Base-by-base conservation (phyloP, 2,329 filamentous ascomycete genomes). In the Paecilomyces variotii region DNA sequence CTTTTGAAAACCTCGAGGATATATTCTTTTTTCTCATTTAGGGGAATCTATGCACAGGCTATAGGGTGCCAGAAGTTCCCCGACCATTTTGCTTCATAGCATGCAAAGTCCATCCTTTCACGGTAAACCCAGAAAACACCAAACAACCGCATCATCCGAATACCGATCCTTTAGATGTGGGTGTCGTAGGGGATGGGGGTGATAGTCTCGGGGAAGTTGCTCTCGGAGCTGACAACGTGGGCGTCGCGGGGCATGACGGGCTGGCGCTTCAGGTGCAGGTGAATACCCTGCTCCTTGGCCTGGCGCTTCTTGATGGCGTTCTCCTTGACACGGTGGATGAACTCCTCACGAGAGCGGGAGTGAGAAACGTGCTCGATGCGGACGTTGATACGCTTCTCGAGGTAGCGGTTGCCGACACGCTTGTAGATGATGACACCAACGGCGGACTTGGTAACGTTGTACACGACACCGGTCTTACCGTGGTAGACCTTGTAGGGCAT, bases 361-460 rank as follows among this genome's bases (percentile, higher is more conserved):
- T 90, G 89, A 75, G 82, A 82, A 81, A 99, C 86, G 88, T 99
- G 94, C 88, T 99, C 94, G 80, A 97, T 82, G 78, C 94, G 91
- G 82, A 99, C 85, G 87, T 96, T 97, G 84, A 99, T 87, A 80
- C 94, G 93, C 91, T 99, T 99, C 90, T 99, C 94, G 79, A 99
- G 85, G 87, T 97, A 99, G 76, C 93, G 90, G 88, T 97, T 94
- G 83, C 92, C 91, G 79, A 99, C 94, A 81, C 95, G 91, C 87
- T 96, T 97, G 89, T 96, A 93, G 82, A 99, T 90, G 83, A 99
- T 97, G 80, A 99, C 89, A 75, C 94, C 94, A 78, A 99, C 91
- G 68, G 94, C 90, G 73, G 86, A 89, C 87, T 97, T 96, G 82
- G 93, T 94, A 74, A 99, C 94, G 85, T 99, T 99, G 90, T 96